These are phyloP conservation scores for Cardamine chenopodiifolia DNA, from an alignment of 345 rosid species.

Conservation along the genomic window DNA sequence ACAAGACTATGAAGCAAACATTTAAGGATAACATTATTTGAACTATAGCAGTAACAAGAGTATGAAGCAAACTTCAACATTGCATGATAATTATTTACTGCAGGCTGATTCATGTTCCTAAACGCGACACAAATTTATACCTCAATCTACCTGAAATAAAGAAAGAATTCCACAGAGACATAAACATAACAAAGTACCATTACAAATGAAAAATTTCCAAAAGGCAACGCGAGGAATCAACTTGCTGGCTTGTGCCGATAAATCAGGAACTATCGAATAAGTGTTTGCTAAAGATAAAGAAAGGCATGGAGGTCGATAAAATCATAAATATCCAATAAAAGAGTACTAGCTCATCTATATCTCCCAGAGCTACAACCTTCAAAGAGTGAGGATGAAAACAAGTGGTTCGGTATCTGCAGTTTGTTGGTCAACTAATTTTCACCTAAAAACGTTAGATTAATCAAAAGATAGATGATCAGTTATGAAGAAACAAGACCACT, in stretches of 20 bases:
- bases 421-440: background rate
- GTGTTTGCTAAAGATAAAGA: slow-evolving; percentile 4
- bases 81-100: slow-evolving; percentile 62
- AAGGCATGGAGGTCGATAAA: background rate
- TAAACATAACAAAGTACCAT: slow-evolving; percentile 39
- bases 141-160: slow-evolving; percentile 92
- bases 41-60: slow-evolving; percentile 6
- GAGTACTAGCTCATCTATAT: too few species aligned
- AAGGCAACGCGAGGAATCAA: slow-evolving; percentile 20
- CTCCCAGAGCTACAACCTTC: background rate
- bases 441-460: background rate
- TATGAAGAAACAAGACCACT: background rate
- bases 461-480: background rate
- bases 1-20: slow-evolving; percentile 24
- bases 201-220: slow-evolving; percentile 15
- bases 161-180: slow-evolving; percentile 32
- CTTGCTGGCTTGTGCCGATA: slow-evolving; percentile 4
- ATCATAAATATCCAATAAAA: background rate
- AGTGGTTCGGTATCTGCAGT: background rate
- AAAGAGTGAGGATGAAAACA: too few species aligned
- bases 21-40: slow-evolving; percentile 14
- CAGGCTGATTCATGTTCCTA: slow-evolving; percentile 98
- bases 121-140: slow-evolving; percentile 98
- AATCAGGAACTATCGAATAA: slow-evolving; percentile 7
- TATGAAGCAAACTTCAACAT: slow-evolving; percentile 69